Base-by-base conservation (phyloP, 768 basidiomycete genomes). In the Tubosaeta sp. region DNA sequence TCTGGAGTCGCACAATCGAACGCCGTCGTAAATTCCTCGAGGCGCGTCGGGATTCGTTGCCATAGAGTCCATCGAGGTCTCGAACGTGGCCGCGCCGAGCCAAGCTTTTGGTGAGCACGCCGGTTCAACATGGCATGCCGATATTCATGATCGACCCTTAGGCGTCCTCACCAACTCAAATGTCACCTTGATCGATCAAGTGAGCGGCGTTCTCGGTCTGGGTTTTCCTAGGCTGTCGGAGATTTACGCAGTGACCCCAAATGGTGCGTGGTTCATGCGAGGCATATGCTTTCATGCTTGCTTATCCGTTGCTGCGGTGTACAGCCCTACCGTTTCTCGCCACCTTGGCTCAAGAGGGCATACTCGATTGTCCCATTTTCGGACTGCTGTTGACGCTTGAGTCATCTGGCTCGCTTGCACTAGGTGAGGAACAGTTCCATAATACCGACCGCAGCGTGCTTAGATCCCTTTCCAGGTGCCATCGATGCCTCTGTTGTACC, bases 211-310 rank as follows among this genome's bases (percentile, higher is more conserved):
- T 32, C 60, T 91, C 19, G 89, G 89, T 19, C 70, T 91, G 25
- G 87, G 89, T 1, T 91, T 91, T 65, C 75, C 86, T 24, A 77
- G 87, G 19, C 71, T 90, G 31, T 90, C 89, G 2, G 72, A 75
- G 12, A 82, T 91, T 24, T 68, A 76, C 6, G 61, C 57, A 21
- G 58, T 67, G 3, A 67, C 72, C 9, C 64, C 71, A 11, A 78
- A 82, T 55, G 80, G 86, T 85, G 57, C 45, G 66, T 58, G 76
- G 55, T 19, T 44, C 16, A 22, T 30, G 38, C 22, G 39, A 40
- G 19, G 27, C 32, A 1, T 25, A n/a, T 14, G 41, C 9, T 36
- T 24, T 16, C 16, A 25, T 39, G 21, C 53, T 5, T 25, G 39
- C 46, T 16, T 8, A 39, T 14, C 38, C 21, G 13, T 6, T 43